A percentile compares a stretch with the other conserved stretches of the same genome.
Evolutionary conservation across 352 stramenopile genomes (phyloP).

Genomic region (Globisporangium spiculum): DNA sequence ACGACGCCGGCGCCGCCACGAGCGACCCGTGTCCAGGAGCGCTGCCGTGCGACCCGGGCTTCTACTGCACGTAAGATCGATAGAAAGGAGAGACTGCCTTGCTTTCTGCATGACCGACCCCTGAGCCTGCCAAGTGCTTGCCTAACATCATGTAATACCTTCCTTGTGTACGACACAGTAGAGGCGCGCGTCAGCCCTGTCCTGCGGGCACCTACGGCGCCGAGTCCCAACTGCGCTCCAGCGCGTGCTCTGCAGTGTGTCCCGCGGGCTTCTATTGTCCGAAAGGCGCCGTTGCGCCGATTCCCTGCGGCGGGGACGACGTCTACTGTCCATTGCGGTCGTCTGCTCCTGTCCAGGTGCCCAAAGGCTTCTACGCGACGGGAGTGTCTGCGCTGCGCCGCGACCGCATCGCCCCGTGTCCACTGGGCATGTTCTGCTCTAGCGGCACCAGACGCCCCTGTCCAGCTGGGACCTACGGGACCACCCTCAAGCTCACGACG

Average conservation of each 20-base stretch:
- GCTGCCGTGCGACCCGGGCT: constrained; percentile 42
- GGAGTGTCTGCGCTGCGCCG: constrained; percentile 24
- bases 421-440: constrained; percentile 55
- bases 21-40: constrained; percentile 35
- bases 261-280: constrained; percentile 66
- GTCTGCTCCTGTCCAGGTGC: constrained; percentile 22
- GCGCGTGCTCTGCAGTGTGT: constrained; percentile 53
- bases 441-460: constrained; percentile 38
- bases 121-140: too few relatives aligned
- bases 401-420: constrained; percentile 39
- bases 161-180: constrained; percentile 18
- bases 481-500: constrained; percentile 21
- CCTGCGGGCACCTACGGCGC: constrained; percentile 62
- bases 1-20: constrained; percentile 37
- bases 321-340: constrained; percentile 67
- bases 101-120: too few relatives aligned
- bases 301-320: constrained; percentile 40
- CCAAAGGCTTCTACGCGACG: constrained; percentile 45
- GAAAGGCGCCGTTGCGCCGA: constrained; percentile 26
- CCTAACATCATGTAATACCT: background rate
- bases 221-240: constrained; percentile 29
- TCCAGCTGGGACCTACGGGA: constrained; percentile 51
- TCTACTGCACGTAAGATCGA: constrained; percentile 57
- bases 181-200: constrained; percentile 37
- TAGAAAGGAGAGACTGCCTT: too few relatives aligned